A percentile compares a stretch with the other conserved stretches of the same genome.
These are phyloP conservation scores for Fusarium subglutinans DNA, from an alignment of 2,329 filamentous ascomycete genomes.

Conservation along the genomic window DNA sequence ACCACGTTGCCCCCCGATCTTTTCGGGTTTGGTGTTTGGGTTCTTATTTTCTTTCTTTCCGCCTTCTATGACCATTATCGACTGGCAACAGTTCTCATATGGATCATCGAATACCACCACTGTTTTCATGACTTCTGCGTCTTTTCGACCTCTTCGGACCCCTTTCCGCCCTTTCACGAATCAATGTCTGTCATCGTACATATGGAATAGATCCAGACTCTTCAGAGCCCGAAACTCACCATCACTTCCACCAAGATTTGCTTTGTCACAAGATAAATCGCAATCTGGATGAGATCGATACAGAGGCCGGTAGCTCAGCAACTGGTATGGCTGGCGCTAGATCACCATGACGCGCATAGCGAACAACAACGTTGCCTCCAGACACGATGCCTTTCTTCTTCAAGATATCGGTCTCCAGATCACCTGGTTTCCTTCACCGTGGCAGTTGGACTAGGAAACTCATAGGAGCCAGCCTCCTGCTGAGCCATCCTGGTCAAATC, in stretches of 20 bases:
- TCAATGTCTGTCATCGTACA: neutral
- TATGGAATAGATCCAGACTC: neutral
- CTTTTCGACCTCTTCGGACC: neutral
- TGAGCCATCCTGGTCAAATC: constrained; percentile 48
- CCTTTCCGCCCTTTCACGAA: neutral
- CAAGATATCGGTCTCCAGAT: constrained; percentile 18
- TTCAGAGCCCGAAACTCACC: neutral
- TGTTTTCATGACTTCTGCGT: neutral
- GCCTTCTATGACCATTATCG: neutral
- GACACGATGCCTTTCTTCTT: constrained; percentile 24
- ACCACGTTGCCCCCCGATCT: neutral
- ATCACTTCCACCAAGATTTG: neutral
- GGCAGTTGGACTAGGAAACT: constrained; percentile 48
- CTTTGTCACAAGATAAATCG: neutral
- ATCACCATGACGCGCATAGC: neutral
- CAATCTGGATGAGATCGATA: neutral
- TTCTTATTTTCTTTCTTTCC: too few relatives aligned
- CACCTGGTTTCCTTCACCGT: constrained; percentile 40
- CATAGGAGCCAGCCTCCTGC: constrained; percentile 50
- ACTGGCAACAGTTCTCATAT: neutral
- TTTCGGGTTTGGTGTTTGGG: neutral
- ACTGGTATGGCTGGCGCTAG: too few relatives aligned
- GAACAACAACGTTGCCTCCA: constrained; percentile 34
- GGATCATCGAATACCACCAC: neutral
- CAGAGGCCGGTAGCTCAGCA: neutral